phyloP scores from a whole-genome alignment of 2,329 filamentous ascomycete species.

The Fusarium xylarioides region DNA sequence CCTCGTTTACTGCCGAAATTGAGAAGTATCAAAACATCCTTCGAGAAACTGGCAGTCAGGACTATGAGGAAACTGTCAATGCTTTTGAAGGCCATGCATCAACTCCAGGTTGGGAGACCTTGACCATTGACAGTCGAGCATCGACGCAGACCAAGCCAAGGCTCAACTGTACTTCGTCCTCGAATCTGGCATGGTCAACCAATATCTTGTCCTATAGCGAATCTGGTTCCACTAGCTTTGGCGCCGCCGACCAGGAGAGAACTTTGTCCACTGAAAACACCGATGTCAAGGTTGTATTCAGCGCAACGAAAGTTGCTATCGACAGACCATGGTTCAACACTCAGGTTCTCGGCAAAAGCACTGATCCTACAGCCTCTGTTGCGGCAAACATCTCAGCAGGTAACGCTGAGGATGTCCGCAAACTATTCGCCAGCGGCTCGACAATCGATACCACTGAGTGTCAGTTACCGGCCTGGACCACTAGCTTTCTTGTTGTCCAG shows the following conservation, averaged over 20 bases:
- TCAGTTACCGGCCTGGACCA: not conserved
- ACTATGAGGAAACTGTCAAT: not conserved
- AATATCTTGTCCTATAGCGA: not conserved
- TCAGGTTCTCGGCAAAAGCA: not conserved
- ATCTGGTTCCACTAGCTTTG: not conserved
- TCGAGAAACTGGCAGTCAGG: not conserved
- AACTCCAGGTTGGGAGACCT: not conserved
- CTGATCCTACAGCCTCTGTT: not conserved
- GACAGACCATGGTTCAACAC: not conserved
- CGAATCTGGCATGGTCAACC: not conserved
- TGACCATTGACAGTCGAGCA: not conserved
- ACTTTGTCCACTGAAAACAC: not conserved
- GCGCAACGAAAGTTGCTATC: not conserved
- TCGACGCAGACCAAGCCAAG: not conserved
- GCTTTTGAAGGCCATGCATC: not conserved
- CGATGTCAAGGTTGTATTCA: not conserved
- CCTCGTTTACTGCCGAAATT: not conserved
- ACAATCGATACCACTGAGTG: not conserved
- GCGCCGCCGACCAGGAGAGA: fast-evolving
- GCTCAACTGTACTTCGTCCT: not conserved
- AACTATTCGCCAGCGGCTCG: not conserved
- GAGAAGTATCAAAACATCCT: not conserved
- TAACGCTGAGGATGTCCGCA: not conserved
- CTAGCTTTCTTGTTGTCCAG: not conserved
- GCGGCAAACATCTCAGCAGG: not conserved